Evolutionary conservation across 495 filamentous ascomycete genomes (phyloP), one percentile per base, ranked within the genome.

Genomic region (Aspergillus steynii): DNA sequence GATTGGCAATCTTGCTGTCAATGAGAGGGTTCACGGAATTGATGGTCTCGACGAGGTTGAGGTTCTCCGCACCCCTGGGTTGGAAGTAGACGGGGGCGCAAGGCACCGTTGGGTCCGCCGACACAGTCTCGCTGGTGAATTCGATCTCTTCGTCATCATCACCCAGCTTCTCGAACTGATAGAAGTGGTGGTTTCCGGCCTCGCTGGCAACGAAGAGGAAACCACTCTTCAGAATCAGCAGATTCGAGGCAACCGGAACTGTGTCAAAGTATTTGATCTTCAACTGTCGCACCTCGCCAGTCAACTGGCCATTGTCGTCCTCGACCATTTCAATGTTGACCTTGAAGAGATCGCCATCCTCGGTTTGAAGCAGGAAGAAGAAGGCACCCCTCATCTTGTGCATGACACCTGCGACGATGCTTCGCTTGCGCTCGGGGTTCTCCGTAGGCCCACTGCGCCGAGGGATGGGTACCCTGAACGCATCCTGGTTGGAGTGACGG

Each of bases 191-290:
- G 62, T 97, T 93, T 15, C 96, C 96, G 51, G 88, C 88, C 74
- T 98, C 94, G 70, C 90, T 90, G 14, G 93, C 95, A 45, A 94
- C 89, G 70, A 93, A 99, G 32, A 98, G 81, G 73, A 96, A 98
- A 10, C 95, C 96, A 62, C 93, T 97, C 74, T 96, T 97, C 62
- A 98, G 75, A 63, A 99, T 96, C 70, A 92, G 88, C 15, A 99
- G 80, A 65, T 83, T 93, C 0, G 91, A 85, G 1, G 93, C 92
- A 46, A 95, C 78, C 0, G 96, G 95, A 7, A 97, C 91, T 0
- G 96, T 98, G 64, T 98, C 96, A 63, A 97, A 99, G 69, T 97
- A 98, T 72, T 97, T 96, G 77, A 99, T 94, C 71, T 91, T 96
- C 34, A 99, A 76, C 27, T 85, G 82, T 65, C 82, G 82, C 5